Base-by-base conservation (phyloP, 768 basidiomycete genomes). In the Auriscalpium orientale region DNA sequence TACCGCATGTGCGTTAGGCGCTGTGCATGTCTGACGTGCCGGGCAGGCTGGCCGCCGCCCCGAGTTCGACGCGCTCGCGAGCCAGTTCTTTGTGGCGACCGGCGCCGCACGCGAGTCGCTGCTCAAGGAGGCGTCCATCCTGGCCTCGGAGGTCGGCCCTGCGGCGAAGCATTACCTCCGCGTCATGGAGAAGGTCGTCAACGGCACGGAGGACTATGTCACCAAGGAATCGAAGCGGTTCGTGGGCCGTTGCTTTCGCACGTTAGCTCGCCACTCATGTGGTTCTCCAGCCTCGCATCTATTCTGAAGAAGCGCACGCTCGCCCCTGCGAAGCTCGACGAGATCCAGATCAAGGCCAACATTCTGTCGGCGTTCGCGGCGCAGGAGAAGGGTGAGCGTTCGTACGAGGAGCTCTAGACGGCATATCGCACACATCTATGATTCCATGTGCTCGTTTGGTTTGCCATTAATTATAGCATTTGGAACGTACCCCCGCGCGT, bases 321-420 rank as follows among this genome's bases (percentile, higher is more conserved):
- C 45, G 77, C 87, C 8, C 77, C 80, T 0, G 71, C 77, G 44
- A 98, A 98, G 73, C 72, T 94, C 45, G 97, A 99, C 67, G 93
- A 98, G 74, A 85, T 98, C 66, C 89, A 91, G 72, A 80, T 89
- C 68, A 98, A 95, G 75, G 79, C 82, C 53, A 98, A 98, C 74
- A 81, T 98, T 63, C 79, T 93, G 49, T 68, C 72, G 15, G 81
- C 87, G 0, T 91, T 92, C 56, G 67, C 69, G 58, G 66, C 55
- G 15, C 65, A 54, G 28, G 62, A 68, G 62, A 54, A 53, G 2
- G 54, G 65, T 16, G 62, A 56, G 44, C 59, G 59, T 45, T 63
- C 57, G 34, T 51, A 52, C 13, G 64, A 56, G 40, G 62, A 66
- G 43, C 57, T 66, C 50, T 66, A 59, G 45, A 43, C 18, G 40